Base-by-base conservation (phyloP, 768 basidiomycete genomes). In the Pisolithus orientalis region DNA sequence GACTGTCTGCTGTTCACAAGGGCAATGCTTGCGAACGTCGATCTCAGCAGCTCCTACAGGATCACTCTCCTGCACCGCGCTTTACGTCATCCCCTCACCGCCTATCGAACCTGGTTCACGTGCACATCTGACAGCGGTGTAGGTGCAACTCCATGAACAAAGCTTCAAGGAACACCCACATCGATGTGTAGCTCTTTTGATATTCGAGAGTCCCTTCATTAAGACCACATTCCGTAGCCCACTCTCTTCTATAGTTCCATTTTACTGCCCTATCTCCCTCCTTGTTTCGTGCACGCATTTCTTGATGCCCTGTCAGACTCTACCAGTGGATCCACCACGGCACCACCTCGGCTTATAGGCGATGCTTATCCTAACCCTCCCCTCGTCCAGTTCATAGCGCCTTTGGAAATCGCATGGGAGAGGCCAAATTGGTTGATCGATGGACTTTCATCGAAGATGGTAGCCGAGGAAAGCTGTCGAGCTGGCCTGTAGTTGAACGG, bases 131-230 rank as follows among this genome's bases (percentile, higher is more conserved):
- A 5, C 21, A 21, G 21, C 24, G 25, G 2, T n/a, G 42, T 8
- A 13, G 9, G 44, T 8, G n/a, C 44, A 14, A 27, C 6, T 45
- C 4, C 25, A 8, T 28, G 44, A 44, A 44, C 47, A 31, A 40
- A 17, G 29, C 16, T 16, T 11, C 48, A 13, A 42, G 25, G 32
- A 37, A 27, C 49, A 4, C 39, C 39, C 5, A 24, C 8, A 5
- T 28, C 13, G 17, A 42, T 34, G 44, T 51, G 78, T 92, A n/a
- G 90, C 86, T 1, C 67, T 94, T 21, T 75, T 95, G 49, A 72
- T 93, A 34, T 94, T 91, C 1, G 79, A 89, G 62, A 91, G 89
- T 16, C 73, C 80, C 1, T 96, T 93, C 67, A 90, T 90, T 1
- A 80, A 77, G 49, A 69, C 80, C 0, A 80, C 91, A 0, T 62